Percentiles rank a stretch among this genome's conserved stretches.
Conservation (phyloP, 139 green algal species). For the Tetratostichococcus sp. region DNA sequence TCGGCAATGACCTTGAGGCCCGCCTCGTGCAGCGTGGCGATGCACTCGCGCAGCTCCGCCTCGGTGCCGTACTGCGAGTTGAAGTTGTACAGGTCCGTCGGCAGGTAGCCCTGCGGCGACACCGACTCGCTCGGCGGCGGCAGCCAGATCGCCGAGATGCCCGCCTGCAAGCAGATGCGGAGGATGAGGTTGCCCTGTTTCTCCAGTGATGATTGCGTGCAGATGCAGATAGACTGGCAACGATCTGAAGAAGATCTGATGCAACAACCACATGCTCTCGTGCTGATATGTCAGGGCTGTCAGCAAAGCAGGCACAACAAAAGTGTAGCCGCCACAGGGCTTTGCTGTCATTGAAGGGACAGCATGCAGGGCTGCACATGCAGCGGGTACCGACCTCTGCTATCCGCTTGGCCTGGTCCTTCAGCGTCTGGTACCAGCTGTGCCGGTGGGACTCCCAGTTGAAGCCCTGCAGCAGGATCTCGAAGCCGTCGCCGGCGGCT, state of each 20-base stretch:
- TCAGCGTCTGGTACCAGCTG: slow-evolving; percentile 44
- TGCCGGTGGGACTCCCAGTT: slow-evolving; percentile 91
- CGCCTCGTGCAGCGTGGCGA: slow-evolving; percentile 58
- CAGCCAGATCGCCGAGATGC: slow-evolving; percentile 92
- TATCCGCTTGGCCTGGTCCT: slow-evolving; percentile 44
- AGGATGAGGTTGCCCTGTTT: too few species aligned
- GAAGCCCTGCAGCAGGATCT: slow-evolving; percentile 95
- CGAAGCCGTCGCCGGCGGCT: slow-evolving; percentile 74
- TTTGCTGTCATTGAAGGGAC: too few species aligned
- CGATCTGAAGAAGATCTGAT: too few species aligned
- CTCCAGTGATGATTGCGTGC: too few species aligned
- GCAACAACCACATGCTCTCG: too few species aligned
- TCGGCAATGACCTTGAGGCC: slow-evolving; percentile 86
- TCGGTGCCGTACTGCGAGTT: slow-evolving; percentile 70
- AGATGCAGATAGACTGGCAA: too few species aligned
- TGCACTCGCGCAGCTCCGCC: slow-evolving; percentile 66
- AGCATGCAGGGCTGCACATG: too few species aligned
- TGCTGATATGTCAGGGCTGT: too few species aligned
- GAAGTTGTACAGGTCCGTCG: slow-evolving; percentile 79
- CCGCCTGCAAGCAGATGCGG: slow-evolving; percentile 20
- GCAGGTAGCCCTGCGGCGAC: slow-evolving; percentile 83
- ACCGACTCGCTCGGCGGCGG: slow-evolving; percentile 90
- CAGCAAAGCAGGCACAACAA: too few species aligned
- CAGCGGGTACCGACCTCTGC: slow-evolving; percentile 24
- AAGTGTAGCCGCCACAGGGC: too few species aligned